Base-by-base conservation (phyloP, 495 filamentous ascomycete genomes). In the Sphaerosporella brunnea region DNA sequence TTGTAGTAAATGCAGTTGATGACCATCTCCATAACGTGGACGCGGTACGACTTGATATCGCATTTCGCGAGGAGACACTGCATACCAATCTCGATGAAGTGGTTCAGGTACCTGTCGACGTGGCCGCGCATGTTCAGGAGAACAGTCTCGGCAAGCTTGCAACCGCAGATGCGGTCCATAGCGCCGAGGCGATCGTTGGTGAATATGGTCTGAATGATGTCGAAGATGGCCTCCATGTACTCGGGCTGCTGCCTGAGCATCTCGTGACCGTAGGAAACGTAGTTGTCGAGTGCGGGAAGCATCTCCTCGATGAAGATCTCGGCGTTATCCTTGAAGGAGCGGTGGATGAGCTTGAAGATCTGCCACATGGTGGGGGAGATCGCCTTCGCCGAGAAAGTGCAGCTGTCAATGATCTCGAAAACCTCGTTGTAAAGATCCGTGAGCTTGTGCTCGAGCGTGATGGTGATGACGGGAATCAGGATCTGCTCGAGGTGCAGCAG, bases 1-100 rank as follows among this genome's bases (percentile, higher is more conserved):
- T 94, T 93, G 67, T 96, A 96, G 70, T 96, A 94, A 53, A 95
- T 84, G 44, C 80, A 80, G 65, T 97, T 96, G 71, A 97, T 90
- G 44, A 96, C 75, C 82, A 97, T 93, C 68, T 96, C 92, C 84
- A 97, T 93, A 41, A 97, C 66, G 63, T 96, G 88, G 36, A 97
- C 82, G 53, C 79, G 75, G 67, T 94, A 93, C 10, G 82, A 83
- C 70, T 90, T 95, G 56, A 86, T 70, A 48, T 93, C 82, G 18
- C 69, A 68, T 8, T 65, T 48, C 15, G 69, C 73, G 25, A 70
- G 74, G 32, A 97, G 75, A 23, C 83, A 77, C 21, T 63, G 67
- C 88, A 96, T 96, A 18, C 83, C 81, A 61, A 96, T 74, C 53
- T 78, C 75, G 49, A 97, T 67, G 65, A 96, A 95, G 41, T 82